phyloP scores from a whole-genome alignment of 1,284 basidiomycete species.

The Tetrapyrgos nigripes region DNA sequence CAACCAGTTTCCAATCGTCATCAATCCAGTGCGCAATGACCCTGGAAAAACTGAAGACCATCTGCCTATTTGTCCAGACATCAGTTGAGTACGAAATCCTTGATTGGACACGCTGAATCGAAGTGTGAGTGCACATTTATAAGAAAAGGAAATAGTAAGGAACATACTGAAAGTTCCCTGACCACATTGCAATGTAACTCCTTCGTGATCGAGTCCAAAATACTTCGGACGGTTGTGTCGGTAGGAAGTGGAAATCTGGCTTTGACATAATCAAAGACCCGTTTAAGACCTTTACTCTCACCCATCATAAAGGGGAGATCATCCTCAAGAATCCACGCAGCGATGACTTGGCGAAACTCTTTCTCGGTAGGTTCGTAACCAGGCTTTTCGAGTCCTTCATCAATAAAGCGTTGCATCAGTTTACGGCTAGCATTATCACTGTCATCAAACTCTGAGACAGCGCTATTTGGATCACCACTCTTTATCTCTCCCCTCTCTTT shows the following conservation, averaged over 20 bases:
- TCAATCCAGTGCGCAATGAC: too few relatives aligned
- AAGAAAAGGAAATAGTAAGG: too few relatives aligned
- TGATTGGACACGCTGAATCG: too few relatives aligned
- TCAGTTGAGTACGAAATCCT: constrained; percentile 33
- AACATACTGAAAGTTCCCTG: constrained; percentile 30
- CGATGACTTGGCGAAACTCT: too few relatives aligned
- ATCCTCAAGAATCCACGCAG: too few relatives aligned
- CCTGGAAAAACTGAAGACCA: constrained; percentile 36
- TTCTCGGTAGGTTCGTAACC: too few relatives aligned
- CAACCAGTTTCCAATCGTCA: too few relatives aligned
- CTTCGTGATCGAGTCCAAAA: constrained; percentile 28
- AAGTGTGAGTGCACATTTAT: background rate
- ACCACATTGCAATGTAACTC: constrained; percentile 35
- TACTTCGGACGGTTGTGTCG: constrained; percentile 35
- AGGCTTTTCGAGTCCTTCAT: too few relatives aligned
- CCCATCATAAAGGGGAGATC: too few relatives aligned
- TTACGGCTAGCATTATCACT: too few relatives aligned
- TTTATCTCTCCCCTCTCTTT: background rate
- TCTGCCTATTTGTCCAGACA: constrained; percentile 36
- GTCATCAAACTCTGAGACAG: too few relatives aligned
- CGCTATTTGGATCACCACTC: background rate
- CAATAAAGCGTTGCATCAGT: constrained; percentile 14
- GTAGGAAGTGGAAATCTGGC: constrained; percentile 29
- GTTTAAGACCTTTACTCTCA: too few relatives aligned
- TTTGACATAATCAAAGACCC: constrained; percentile 21